Conservation (phyloP, 768 basidiomycete genomes). For the Suillus variegatus region DNA sequence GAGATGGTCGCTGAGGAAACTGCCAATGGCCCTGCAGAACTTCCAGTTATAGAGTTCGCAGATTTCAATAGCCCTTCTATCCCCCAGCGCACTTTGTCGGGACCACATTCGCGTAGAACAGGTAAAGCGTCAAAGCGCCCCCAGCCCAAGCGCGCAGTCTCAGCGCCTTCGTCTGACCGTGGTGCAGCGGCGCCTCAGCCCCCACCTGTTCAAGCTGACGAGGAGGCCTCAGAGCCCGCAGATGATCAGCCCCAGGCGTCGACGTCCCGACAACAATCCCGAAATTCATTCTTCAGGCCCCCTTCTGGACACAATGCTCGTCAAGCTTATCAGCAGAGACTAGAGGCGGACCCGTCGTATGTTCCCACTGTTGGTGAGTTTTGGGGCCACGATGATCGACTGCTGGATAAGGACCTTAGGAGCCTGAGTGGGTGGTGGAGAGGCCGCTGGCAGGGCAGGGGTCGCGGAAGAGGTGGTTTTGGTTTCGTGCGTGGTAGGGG, state of each 20-base stretch:
- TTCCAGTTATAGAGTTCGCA: conserved; percentile 82
- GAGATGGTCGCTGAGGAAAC: conserved; percentile 82
- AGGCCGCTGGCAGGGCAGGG: conserved; percentile 72
- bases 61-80: conserved; percentile 46
- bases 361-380: conserved; percentile 91
- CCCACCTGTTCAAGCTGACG: conserved; percentile 16
- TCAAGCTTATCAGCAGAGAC: conserved; percentile 81
- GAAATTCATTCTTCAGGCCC: conserved; percentile 31
- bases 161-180: conserved; percentile 34
- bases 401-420: conserved; percentile 79
- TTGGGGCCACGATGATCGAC: conserved; percentile 93
- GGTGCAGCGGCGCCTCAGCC: conserved; percentile 14
- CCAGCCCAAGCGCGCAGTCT: conserved; percentile 34
- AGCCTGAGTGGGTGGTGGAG: conserved; percentile 89
- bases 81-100: conserved; percentile 40
- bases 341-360: conserved; percentile 84
- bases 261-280: conserved; percentile 36
- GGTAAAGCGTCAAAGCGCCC: conserved; percentile 43
- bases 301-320: conserved; percentile 64
- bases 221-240: conserved; percentile 14
- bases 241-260: conserved; percentile 40
- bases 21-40: conserved; percentile 59
- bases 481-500: conserved; percentile 58
- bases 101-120: conserved; percentile 39
- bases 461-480: conserved; percentile 55